These are phyloP conservation scores for Lactifluus rugatus DNA, from an alignment of 768 basidiomycete genomes.

Conservation along the genomic window DNA sequence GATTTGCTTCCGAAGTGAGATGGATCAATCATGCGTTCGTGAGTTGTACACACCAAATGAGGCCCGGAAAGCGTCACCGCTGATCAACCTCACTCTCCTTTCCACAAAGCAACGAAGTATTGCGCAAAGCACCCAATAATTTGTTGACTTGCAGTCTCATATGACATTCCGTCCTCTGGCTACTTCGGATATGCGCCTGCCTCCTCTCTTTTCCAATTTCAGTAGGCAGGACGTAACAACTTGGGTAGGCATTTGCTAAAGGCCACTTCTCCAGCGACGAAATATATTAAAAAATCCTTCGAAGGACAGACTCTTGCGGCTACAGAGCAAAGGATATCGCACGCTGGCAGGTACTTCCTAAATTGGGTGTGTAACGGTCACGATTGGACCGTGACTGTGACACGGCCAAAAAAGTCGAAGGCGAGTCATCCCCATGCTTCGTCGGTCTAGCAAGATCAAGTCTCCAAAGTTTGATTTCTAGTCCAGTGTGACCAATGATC, in stretches of 20 bases:
- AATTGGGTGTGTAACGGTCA: not conserved
- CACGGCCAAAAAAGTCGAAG: not conserved
- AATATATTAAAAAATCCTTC: not conserved
- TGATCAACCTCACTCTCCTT: not conserved
- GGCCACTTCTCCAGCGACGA: not conserved
- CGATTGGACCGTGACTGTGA: not conserved
- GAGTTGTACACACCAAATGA: not conserved
- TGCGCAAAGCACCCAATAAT: not conserved
- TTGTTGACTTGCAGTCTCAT: not conserved
- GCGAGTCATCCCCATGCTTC: not conserved
- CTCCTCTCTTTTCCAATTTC: not conserved
- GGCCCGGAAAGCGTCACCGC: not conserved
- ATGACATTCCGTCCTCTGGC: not conserved
- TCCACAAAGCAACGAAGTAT: not conserved
- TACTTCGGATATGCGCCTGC: not conserved
- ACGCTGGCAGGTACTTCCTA: no score
- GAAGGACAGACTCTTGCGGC: not conserved
- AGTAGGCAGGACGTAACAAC: not conserved
- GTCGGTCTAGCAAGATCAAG: not conserved
- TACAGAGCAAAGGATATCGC: not conserved
- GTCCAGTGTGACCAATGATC: slow-evolving; percentile 10
- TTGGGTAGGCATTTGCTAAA: not conserved
- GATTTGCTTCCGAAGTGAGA: slow-evolving; percentile 2
- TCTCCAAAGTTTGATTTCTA: not conserved
- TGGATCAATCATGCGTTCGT: not conserved